Conservation (phyloP, 495 filamentous ascomycete genomes). For the Xylona heveae region DNA sequence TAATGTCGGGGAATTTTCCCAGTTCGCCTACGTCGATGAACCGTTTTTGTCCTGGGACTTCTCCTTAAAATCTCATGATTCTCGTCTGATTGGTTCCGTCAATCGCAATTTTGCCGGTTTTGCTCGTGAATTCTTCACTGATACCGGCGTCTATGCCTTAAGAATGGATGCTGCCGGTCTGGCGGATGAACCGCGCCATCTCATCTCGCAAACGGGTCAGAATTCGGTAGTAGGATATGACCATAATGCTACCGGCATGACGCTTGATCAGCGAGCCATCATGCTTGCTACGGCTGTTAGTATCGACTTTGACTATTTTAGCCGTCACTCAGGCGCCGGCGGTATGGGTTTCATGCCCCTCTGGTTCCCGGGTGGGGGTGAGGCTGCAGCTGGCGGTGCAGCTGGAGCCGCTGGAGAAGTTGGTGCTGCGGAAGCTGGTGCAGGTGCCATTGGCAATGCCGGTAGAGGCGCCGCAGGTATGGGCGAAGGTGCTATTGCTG, state of each 20-base stretch:
- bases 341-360: slow-evolving; percentile 33
- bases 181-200: slow-evolving; percentile 17
- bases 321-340: slow-evolving; percentile 29
- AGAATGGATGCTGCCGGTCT: slow-evolving; percentile 42
- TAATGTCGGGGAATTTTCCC: slow-evolving; percentile 23
- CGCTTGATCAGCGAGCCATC: slow-evolving; percentile 46
- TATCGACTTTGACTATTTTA: slow-evolving; percentile 57
- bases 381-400: slow-evolving; percentile 21
- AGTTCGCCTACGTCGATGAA: slow-evolving; percentile 37
- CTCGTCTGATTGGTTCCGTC: slow-evolving; percentile 23
- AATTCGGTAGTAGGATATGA: slow-evolving; percentile 6
- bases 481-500: slow-evolving; percentile 18
- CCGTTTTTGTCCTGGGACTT: slow-evolving; percentile 38
- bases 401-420: slow-evolving; percentile 7
- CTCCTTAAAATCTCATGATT: slow-evolving; percentile 25
- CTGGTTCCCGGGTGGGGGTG: slow-evolving; percentile 31
- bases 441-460: slow-evolving; percentile 13
- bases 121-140: slow-evolving; percentile 50
- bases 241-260: slow-evolving; percentile 27
- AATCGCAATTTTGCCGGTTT: slow-evolving; percentile 50
- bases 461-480: slow-evolving; percentile 18
- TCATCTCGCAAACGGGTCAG: slow-evolving; percentile 17
- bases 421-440: slow-evolving; percentile 5
- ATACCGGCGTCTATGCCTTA: slow-evolving; percentile 47
- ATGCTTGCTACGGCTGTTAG: slow-evolving; percentile 54